phyloP scores from a whole-genome alignment of 2,329 filamentous ascomycete species.

The Alternaria panax region DNA sequence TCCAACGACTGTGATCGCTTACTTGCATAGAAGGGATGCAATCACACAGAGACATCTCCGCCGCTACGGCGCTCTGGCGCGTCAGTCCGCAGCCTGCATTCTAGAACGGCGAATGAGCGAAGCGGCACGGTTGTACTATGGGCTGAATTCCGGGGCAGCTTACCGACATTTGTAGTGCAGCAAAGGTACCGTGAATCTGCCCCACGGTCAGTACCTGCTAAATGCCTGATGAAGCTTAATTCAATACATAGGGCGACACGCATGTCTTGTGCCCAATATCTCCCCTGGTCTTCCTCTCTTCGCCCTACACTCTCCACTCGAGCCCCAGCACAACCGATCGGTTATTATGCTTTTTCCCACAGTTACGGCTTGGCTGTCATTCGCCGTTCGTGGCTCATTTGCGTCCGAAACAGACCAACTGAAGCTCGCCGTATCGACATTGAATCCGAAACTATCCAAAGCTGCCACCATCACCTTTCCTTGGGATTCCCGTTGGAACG shows the following conservation, averaged over 20 bases:
- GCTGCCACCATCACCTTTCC: conserved; percentile 24
- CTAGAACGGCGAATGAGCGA: background rate
- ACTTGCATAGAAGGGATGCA: background rate
- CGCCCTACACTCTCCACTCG: background rate
- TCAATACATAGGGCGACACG: background rate
- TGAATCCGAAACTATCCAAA: conserved; percentile 13
- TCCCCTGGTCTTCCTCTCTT: background rate
- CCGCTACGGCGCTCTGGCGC: background rate
- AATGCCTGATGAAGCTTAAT: background rate
- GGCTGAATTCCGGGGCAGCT: background rate
- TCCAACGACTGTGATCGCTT: background rate
- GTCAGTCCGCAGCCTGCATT: background rate
- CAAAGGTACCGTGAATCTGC: background rate
- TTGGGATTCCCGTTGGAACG: conserved; percentile 20
- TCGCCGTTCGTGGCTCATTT: background rate
- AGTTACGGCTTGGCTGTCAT: conserved; percentile 3
- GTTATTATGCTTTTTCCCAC: conserved; percentile 1
- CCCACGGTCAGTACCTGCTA: background rate
- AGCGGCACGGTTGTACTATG: background rate
- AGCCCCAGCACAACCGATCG: background rate
- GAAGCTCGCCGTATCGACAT: background rate
- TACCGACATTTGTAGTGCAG: background rate
- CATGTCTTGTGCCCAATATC: background rate
- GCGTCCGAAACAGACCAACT: background rate
- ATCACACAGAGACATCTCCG: background rate